Conservation (phyloP, 768 basidiomycete genomes). For the Leccinum imitatum region DNA sequence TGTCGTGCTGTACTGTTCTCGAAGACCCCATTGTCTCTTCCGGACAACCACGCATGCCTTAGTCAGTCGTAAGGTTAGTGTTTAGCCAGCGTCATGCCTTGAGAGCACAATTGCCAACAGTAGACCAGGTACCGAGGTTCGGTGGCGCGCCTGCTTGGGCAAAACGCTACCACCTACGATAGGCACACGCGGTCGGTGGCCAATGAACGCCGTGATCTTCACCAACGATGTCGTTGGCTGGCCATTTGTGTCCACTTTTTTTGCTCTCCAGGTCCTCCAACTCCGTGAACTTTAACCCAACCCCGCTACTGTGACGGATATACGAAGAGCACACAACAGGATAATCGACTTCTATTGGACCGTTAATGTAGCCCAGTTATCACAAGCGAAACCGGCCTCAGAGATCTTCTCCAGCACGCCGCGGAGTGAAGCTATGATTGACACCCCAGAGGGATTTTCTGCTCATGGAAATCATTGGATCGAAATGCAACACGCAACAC, state of each 20-base stretch:
- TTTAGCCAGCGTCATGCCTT: neutral
- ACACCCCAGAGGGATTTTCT: neutral
- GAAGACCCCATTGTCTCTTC: neutral
- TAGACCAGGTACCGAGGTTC: neutral
- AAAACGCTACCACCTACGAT: neutral
- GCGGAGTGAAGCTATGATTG: neutral
- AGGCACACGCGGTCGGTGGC: neutral
- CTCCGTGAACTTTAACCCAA: neutral
- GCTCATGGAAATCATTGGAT: constrained; percentile 8
- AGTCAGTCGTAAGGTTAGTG: neutral
- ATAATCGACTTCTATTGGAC: neutral
- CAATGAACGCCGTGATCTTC: neutral
- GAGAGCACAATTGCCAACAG: neutral
- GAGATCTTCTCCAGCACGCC: neutral
- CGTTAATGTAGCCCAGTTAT: neutral
- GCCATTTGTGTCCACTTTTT: neutral
- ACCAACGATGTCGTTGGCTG: neutral
- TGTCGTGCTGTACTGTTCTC: neutral
- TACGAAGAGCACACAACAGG: too few relatives aligned
- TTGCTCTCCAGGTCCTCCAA: neutral
- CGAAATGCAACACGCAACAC: neutral
- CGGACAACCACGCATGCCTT: neutral
- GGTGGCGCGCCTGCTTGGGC: neutral
- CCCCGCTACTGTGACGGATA: neutral
- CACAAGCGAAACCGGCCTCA: neutral